Evolutionary conservation across 352 stramenopile genomes (phyloP), one percentile per base, ranked within the genome.

Genomic region (Chrysophaeum taylorii): DNA sequence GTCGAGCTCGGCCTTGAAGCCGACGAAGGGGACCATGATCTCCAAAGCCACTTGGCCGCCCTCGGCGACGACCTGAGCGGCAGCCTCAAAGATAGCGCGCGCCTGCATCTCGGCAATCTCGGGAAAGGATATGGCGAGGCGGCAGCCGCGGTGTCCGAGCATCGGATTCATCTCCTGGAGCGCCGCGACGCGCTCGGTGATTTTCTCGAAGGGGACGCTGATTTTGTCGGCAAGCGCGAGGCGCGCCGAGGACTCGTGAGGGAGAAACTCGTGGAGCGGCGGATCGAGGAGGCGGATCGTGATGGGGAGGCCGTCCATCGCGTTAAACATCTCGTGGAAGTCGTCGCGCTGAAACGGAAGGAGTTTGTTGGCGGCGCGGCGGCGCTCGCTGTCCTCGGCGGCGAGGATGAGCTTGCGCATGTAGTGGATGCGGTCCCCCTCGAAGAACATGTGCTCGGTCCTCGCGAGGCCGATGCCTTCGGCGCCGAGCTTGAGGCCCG

Each of bases 401-500:
- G 78, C 75, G 14, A 86, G 70, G 73, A 86, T 85, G 63, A 86
- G 82, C 37, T 80, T 69, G 41, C 81, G 73, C 25, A 86, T 74
- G 14, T 73, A 67, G 39, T 62, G 64, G 57, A 86, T 84, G 61
- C 78, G 38, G 29, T 81, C 77, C 2, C 70, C 66, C 9, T 71
- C 71, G 63, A 89, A 89, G 73, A 89, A 88, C 83, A 89, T 87
- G 71, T 89, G 83, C 74, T 90, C 84, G 0, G 83, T 87, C n/a
- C 84, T 82, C 61, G 69, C 80, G 0, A 90, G 67, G 12, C 84
- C 84, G 41, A 89, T 87, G 53, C 80, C 84, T 68, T 85, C 74
- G 23, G 83, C 82, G 62, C 82, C 83, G 61, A 87, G 76, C 18
- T 80, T 71, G 21, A 71, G 45, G 14, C 75, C 79, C 27, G 75